A percentile compares a stretch with the other conserved stretches of the same genome.
These are phyloP conservation scores for Paraphaeosphaeria minitans DNA, from an alignment of 2,329 filamentous ascomycete species.

Conservation along the genomic window DNA sequence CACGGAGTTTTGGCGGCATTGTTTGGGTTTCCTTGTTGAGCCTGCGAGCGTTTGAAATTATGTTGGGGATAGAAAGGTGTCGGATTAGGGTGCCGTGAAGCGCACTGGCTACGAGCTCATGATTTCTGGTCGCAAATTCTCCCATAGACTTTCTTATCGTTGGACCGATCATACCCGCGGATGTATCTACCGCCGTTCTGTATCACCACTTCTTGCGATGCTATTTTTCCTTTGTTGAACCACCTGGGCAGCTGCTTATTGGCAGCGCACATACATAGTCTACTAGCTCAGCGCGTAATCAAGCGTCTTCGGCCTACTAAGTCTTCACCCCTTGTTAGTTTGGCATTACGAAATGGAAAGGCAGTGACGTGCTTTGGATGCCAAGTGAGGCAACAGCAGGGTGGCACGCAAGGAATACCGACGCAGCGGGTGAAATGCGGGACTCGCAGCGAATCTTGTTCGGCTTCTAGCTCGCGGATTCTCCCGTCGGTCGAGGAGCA, in stretches of 20 bases:
- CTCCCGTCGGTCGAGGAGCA: neutral
- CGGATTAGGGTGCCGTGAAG: slow-evolving; percentile 26
- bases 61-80: slow-evolving; percentile 34
- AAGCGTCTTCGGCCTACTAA: slow-evolving; percentile 26
- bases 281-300: slow-evolving; percentile 42
- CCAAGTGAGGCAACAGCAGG: slow-evolving; percentile 37
- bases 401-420: slow-evolving; percentile 21
- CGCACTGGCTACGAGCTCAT: slow-evolving; percentile 35
- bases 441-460: slow-evolving; percentile 12
- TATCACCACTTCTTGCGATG: slow-evolving; percentile 21
- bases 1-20: slow-evolving; percentile 44
- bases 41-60: slow-evolving; percentile 40
- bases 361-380: slow-evolving; percentile 42
- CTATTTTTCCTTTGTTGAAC: slow-evolving; percentile 26
- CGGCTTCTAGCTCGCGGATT: slow-evolving; percentile 19
- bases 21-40: slow-evolving; percentile 31
- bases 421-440: slow-evolving; percentile 4
- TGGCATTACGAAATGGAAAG: slow-evolving; percentile 41
- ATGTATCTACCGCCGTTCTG: slow-evolving; percentile 35
- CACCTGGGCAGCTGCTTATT: slow-evolving; percentile 31
- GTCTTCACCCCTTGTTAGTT: slow-evolving; percentile 23
- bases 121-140: slow-evolving; percentile 19
- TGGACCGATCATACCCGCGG: slow-evolving; percentile 39
- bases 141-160: slow-evolving; percentile 36
- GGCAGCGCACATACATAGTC: slow-evolving; percentile 40